Base-by-base conservation (phyloP, 257 asterid species). In the Osmanthus fragrans region DNA sequence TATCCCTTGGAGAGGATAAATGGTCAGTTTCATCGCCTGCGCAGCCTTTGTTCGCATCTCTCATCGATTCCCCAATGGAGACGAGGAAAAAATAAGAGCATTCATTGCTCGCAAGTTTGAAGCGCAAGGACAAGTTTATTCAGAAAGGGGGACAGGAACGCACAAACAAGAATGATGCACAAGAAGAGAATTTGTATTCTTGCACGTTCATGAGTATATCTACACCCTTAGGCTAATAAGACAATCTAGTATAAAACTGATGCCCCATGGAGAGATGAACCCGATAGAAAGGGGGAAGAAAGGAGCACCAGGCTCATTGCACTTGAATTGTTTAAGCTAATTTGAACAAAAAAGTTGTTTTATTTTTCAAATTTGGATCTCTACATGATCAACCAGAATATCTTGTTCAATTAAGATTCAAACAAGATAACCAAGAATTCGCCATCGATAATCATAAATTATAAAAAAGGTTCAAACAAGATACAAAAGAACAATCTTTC, bases 201-300 rank as follows among this genome's bases (percentile, higher is more conserved):
- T 56, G 72, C 60, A 29, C 45, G 19, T 10, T 21, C 58, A 66
- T 32, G n/a, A 74, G 10, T 25, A 37, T 2, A 27, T 33, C 66
- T 36, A 66, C 75, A 54, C 63, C 58, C 33, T 4, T 34, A 27
- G 30, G 72, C 29, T 69, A 63, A n/a, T 69, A 32, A 21, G 54
- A 23, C 56, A 47, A 74, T 80, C 51, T 8, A 66, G 42, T 54
- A 18, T 64, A 32, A 65, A 71, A 36, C 68, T 68, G 9, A 30
- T 8, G 39, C 16, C 45, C 49, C 5, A 47, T 4, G 10, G 4
- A 5, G 32, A 15, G 67, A 49, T 21, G n/a, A 65, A 34, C 77
- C 23, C 72, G n/a, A 37, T 47, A 65, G n/a, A 29, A 10, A 54
- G 25, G 64, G 1, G 64, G 64, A 18, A 5, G n/a, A 54, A 54